Evolutionary conservation across 2,329 filamentous ascomycete species (phyloP), one percentile per base, ranked within the genome.

Genomic region (Aureobasidium uvarum): DNA sequence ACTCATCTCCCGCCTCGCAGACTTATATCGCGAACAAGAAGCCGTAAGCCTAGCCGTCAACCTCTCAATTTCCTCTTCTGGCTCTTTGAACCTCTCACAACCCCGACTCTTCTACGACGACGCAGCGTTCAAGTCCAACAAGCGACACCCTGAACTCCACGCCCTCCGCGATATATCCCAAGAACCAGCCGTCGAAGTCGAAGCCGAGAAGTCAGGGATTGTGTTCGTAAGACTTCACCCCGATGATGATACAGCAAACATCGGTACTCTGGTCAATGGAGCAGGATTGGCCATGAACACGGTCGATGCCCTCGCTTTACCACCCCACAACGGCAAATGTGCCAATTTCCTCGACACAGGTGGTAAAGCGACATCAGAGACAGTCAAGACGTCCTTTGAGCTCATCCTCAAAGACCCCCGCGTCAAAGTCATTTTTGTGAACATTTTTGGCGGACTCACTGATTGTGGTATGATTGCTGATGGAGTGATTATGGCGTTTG

Each of bases 221-320:
- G 89, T 95, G 0, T 96, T 93, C 74, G 84, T 96, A 68, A 88
- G 85, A 71, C 81, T 85, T 2, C 74, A 71, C 13, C 50, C 51
- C 1, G 65, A 72, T 65, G 81, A 82, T 2, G 79, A 80, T 0
- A 73, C 80, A 63, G 85, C 83, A 62, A 86, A 86, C 68, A 88
- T 96, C 62, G 92, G 91, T 43, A 96, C 90, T 0, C 81, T 96
- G 13, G 91, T 96, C 69, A 96, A 96, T 72, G 92, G 92, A 50
- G 92, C 93, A 0, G 92, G 92, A 0, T 83, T 96, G 1, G 92
- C 92, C 0, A 95, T 96, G 90, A 95, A 95, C 74, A 96, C 92
- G 0, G 87, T 93, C 67, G 92, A 96, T 74, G 89, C 90, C 0
- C 84, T 96, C 1, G 81, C 84, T 2, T 78, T 86, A 14, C 56